Evolutionary conservation across 345 rosid species (phyloP).

Genomic region (Hypericum androsaemum): DNA sequence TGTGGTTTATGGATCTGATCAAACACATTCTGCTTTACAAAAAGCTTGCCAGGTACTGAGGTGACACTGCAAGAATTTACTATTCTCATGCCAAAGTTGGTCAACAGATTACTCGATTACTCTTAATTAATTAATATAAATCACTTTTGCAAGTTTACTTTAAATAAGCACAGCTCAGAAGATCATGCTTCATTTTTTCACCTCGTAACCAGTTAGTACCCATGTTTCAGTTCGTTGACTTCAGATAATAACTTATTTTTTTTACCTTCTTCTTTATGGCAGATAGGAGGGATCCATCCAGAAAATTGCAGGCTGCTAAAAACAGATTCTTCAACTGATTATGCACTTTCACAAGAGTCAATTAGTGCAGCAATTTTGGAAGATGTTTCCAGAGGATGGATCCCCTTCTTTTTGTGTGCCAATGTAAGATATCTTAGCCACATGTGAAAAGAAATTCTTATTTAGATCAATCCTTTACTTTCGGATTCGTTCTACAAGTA

Average conservation of each 20-base stretch:
- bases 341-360: conserved; percentile 48
- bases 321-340: conserved; percentile 58
- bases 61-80: too few relatives aligned
- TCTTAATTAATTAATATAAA: too few relatives aligned
- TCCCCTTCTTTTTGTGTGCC: conserved; percentile 78
- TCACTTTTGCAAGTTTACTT: too few relatives aligned
- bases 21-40: conserved; percentile 72
- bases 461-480: conserved; percentile 1
- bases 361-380: conserved; percentile 48
- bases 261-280: conserved; percentile 16
- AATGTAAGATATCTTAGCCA: conserved; percentile 38
- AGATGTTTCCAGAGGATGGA: conserved; percentile 60
- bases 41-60: conserved; percentile 75
- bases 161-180: too few relatives aligned
- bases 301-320: conserved; percentile 60
- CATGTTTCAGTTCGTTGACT: not conserved
- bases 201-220: not conserved
- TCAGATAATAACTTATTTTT: not conserved
- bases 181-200: too few relatives aligned
- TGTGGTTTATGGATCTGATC: conserved; percentile 77
- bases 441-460: not conserved
- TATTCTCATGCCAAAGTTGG: too few relatives aligned
- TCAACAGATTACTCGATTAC: too few relatives aligned
- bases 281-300: conserved; percentile 70
- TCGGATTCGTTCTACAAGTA: not conserved